Evolutionary conservation across 306 rosid species (phyloP).

Genomic region (Potentilla sterilis): DNA sequence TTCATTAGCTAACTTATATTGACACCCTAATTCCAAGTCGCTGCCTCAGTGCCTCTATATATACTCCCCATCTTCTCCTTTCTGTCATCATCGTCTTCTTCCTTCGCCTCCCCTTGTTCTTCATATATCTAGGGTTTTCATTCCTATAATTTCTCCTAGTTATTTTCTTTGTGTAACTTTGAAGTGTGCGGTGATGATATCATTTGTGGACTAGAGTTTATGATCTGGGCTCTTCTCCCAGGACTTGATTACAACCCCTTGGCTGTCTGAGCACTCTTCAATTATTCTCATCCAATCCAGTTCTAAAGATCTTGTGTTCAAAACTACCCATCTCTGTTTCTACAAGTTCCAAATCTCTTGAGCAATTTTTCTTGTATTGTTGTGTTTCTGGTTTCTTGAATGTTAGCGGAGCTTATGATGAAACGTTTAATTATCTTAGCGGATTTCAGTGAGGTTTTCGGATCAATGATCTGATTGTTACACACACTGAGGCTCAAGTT

Average conservation of each 20-base stretch:
- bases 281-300: background rate
- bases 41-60: conserved; percentile 5
- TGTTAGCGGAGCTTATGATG: conserved; percentile 64
- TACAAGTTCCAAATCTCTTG: background rate
- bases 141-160: background rate
- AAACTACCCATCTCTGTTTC: background rate
- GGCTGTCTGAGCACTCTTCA: conserved; percentile 91
- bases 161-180: background rate
- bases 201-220: conserved; percentile 87
- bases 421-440: conserved; percentile 64
- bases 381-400: background rate
- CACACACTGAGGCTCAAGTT: conserved; percentile 80
- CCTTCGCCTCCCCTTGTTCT: background rate
- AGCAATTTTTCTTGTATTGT: background rate
- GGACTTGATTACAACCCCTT: conserved; percentile 79
- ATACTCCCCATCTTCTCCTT: background rate
- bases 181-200: conserved; percentile 67
- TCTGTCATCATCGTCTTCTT: background rate
- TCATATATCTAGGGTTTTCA: background rate
- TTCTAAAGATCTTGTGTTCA: background rate
- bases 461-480: conserved; percentile 89
- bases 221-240: conserved; percentile 64
- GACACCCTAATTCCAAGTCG: background rate
- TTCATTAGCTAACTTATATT: background rate
- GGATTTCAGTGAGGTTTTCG: conserved; percentile 86